phyloP scores from a whole-genome alignment of 1,284 basidiomycete species.

The Porogramme epimiltina region DNA sequence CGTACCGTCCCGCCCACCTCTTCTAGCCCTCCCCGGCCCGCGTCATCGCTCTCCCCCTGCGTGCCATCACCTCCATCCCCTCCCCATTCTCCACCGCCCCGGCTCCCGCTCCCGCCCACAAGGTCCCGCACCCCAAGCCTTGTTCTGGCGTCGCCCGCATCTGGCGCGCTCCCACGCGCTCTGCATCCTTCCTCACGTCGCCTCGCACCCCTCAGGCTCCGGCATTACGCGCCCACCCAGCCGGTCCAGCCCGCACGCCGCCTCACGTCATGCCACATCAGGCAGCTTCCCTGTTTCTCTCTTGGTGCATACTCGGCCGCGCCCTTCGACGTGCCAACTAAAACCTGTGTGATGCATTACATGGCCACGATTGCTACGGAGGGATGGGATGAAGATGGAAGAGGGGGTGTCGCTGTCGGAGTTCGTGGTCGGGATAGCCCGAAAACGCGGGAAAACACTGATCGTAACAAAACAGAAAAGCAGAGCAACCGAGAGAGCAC shows the following conservation, averaged over 20 bases:
- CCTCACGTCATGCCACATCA: background rate
- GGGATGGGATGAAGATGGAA: constrained; percentile 5
- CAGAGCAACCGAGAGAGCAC: constrained; percentile 3
- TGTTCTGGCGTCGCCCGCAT: too few relatives aligned
- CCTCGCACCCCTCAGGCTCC: too few relatives aligned
- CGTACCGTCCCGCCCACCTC: constrained; percentile 1
- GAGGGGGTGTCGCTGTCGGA: constrained; percentile 18
- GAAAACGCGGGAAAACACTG: constrained; percentile 2
- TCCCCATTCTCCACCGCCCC: background rate
- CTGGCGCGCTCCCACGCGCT: too few relatives aligned
- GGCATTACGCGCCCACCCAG: too few relatives aligned
- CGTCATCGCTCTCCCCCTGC: background rate
- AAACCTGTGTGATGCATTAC: too few relatives aligned
- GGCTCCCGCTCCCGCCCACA: too few relatives aligned
- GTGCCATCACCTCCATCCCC: background rate
- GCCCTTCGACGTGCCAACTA: too few relatives aligned
- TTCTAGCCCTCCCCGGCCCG: constrained; percentile 1
- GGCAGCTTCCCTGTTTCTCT: background rate
- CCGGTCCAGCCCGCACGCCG: background rate
- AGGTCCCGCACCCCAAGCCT: too few relatives aligned
- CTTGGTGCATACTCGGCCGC: too few relatives aligned
- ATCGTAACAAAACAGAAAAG: constrained; percentile 1
- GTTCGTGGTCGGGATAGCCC: background rate
- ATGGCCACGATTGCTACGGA: constrained; percentile 8
- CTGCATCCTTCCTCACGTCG: too few relatives aligned